phyloP scores from a whole-genome alignment of 352 stramenopile species.

The Elongisporangium prolatum region DNA sequence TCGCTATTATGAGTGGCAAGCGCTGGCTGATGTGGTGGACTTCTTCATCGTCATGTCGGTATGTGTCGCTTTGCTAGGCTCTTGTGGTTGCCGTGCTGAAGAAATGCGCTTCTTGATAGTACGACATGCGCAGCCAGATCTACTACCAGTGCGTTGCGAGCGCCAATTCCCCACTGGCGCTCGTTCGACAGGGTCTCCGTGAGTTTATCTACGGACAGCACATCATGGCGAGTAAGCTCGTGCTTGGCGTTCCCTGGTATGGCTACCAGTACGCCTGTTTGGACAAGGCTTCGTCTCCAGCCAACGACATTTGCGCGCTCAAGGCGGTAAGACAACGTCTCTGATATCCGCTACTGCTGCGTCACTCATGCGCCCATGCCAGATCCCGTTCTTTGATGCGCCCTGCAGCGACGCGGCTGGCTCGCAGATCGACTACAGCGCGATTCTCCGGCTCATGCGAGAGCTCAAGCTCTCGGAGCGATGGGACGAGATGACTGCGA shows the following conservation, averaged over 20 bases:
- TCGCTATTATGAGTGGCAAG: constrained; percentile 79
- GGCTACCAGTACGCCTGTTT: constrained; percentile 84
- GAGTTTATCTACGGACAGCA: constrained; percentile 67
- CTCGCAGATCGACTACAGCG: constrained; percentile 53
- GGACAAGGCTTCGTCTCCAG: neutral
- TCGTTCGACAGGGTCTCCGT: constrained; percentile 68
- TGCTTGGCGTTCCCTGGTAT: constrained; percentile 91
- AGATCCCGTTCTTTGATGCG: constrained; percentile 60
- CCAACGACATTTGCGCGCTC: constrained; percentile 23
- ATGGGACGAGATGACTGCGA: constrained; percentile 55
- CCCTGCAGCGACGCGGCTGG: constrained; percentile 76
- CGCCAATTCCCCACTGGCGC: constrained; percentile 77
- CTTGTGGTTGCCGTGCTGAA: neutral
- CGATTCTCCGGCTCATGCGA: constrained; percentile 36
- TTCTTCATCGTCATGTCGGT: constrained; percentile 91
- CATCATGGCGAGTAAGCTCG: constrained; percentile 67
- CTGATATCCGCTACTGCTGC: constrained; percentile 1
- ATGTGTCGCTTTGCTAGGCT: constrained; percentile 1
- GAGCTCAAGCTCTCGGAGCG: constrained; percentile 17
- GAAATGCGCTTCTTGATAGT: constrained; percentile 26
- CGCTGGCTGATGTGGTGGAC: constrained; percentile 59
- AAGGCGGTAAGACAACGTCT: constrained; percentile 6
- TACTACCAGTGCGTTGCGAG: constrained; percentile 84
- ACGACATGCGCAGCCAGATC: constrained; percentile 91
- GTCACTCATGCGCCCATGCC: constrained; percentile 10